Percentiles rank a stretch among this genome's conserved stretches.
These are phyloP conservation scores for Dichotomocladium elegans DNA, from an alignment of 371 early-diverging fungal genomes.

Conservation along the genomic window DNA sequence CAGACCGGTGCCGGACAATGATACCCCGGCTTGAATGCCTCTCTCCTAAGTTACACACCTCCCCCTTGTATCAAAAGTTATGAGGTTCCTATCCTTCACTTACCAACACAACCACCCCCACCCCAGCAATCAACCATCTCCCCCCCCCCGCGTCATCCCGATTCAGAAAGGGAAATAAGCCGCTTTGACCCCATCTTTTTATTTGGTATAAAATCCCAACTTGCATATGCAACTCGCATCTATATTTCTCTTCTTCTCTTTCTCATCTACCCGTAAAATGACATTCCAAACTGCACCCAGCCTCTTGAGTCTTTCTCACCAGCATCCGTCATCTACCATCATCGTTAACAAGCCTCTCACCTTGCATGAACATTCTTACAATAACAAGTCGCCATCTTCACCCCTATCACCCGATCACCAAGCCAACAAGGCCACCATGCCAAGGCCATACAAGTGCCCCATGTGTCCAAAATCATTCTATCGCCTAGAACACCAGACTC, in stretches of 20 bases:
- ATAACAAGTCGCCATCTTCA: neutral
- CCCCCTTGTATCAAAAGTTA: neutral
- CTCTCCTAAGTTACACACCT: neutral
- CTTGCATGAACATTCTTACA: neutral
- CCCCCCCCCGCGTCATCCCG: neutral
- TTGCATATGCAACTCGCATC: constrained; percentile 1
- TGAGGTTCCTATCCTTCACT: neutral
- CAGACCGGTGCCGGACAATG: constrained; percentile 3
- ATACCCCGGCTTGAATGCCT: neutral
- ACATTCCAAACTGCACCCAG: constrained; percentile 15
- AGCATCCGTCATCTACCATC: neutral
- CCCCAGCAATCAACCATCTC: neutral
- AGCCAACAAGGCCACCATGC: constrained; percentile 36
- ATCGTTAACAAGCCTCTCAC: neutral
- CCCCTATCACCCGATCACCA: neutral
- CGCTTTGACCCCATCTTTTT: constrained; percentile 8
- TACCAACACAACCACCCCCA: neutral
- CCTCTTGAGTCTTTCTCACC: constrained; percentile 10
- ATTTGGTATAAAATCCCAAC: neutral
- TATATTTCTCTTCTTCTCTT: neutral
- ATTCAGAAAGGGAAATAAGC: constrained; percentile 7
- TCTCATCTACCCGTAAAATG: constrained; percentile 3
- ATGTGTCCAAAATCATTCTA: constrained; percentile 67
- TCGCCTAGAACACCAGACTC: constrained; percentile 77
- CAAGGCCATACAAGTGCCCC: constrained; percentile 65